Evolutionary conservation across 805 yeast genomes (phyloP).

Genomic region (Saccharomycopsis fibuligera): DNA sequence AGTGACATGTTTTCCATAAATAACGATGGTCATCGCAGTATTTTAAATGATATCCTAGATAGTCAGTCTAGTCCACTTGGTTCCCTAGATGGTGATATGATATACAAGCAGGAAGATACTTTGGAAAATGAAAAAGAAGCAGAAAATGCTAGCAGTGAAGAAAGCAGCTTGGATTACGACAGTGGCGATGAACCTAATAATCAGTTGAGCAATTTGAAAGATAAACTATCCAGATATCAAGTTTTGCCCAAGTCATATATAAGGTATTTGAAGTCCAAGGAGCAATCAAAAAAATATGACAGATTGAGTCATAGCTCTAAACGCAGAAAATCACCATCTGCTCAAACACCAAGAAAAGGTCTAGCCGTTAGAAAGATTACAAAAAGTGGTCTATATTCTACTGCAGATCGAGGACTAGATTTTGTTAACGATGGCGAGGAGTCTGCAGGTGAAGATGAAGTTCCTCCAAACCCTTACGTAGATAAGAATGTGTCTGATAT

Average conservation of each 20-base stretch:
- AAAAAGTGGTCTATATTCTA: not conserved
- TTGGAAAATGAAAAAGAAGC: no score
- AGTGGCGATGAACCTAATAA: not conserved
- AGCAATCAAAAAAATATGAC: no score
- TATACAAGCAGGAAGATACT: not conserved
- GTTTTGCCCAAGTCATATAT: constrained; percentile 19
- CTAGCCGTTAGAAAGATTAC: constrained; percentile 11
- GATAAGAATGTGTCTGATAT: not conserved
- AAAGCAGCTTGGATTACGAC: not conserved
- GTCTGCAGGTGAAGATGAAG: not conserved
- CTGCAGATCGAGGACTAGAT: not conserved
- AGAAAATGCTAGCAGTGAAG: no score
- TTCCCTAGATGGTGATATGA: not conserved
- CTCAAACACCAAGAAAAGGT: constrained; percentile 10
- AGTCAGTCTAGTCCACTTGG: constrained; percentile 5
- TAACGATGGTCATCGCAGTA: no score
- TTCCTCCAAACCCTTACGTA: constrained; percentile 2
- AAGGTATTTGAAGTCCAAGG: constrained; percentile 5
- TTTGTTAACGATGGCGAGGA: not conserved
- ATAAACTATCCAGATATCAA: constrained; percentile 13
- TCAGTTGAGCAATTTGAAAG: not conserved
- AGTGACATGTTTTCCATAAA: no score
- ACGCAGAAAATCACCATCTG: not conserved
- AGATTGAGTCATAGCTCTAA: not conserved
- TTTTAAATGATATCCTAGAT: no score